Conservation (phyloP, 1,284 basidiomycete species). For the Leccinum proximum region DNA sequence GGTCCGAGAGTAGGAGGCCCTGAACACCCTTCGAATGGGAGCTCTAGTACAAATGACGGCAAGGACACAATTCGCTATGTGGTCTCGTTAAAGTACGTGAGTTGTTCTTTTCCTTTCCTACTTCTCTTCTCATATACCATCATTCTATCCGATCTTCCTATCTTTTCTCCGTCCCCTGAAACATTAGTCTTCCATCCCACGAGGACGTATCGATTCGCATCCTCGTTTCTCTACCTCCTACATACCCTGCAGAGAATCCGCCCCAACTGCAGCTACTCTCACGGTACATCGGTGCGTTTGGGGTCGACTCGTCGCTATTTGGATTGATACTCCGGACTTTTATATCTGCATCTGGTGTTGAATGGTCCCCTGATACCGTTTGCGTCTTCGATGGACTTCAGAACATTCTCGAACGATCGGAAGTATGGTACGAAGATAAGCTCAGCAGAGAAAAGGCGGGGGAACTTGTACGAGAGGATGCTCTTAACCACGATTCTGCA, state of each 20-base stretch:
- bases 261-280: constrained; percentile 88
- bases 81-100: constrained; percentile 44
- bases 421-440: constrained; percentile 68
- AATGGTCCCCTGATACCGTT: constrained; percentile 71
- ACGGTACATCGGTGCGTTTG: constrained; percentile 50
- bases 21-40: constrained; percentile 2
- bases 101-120: neutral
- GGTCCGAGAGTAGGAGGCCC: constrained; percentile 29
- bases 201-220: constrained; percentile 58
- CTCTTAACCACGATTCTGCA: constrained; percentile 30
- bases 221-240: constrained; percentile 69
- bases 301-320: constrained; percentile 69
- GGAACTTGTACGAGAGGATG: constrained; percentile 58
- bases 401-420: constrained; percentile 66
- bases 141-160: constrained; percentile 17
- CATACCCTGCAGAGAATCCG: constrained; percentile 69
- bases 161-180: constrained; percentile 30
- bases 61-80: constrained; percentile 62
- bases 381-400: constrained; percentile 91
- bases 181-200: constrained; percentile 40
- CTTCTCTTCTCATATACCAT: neutral
- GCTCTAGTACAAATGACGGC: constrained; percentile 2
- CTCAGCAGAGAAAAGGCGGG: constrained; percentile 54
- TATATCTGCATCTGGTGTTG: constrained; percentile 72
- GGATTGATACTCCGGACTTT: constrained; percentile 80